Percentiles rank a stretch among this genome's conserved stretches.
Conservation (phyloP, 1,139 yeast species). For the Pneumocystis oryctolagi region DNA sequence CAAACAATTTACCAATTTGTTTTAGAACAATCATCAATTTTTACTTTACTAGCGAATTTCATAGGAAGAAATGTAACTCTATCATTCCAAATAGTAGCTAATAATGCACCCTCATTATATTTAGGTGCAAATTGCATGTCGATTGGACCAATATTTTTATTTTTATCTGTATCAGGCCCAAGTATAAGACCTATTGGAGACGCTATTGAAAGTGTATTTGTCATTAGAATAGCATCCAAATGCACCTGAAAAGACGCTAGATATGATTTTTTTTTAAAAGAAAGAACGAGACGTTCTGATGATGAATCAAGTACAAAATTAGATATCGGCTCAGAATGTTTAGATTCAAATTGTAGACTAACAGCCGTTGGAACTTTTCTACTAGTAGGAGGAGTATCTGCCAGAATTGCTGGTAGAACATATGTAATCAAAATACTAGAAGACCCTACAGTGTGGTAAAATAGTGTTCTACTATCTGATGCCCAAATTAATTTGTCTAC, state of each 20-base stretch:
- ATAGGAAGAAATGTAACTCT: neutral
- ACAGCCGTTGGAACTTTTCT: neutral
- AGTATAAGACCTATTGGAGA: neutral
- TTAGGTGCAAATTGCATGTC: neutral
- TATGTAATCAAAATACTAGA: neutral
- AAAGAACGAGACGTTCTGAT: neutral
- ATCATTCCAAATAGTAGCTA: neutral
- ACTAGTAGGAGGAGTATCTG: neutral
- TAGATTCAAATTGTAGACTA: neutral
- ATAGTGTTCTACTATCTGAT: neutral
- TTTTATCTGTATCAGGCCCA: neutral
- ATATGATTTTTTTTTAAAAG: neutral
- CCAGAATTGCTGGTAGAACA: neutral
- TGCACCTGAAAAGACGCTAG: neutral
- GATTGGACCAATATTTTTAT: neutral
- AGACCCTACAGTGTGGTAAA: neutral
- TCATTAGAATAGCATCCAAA: neutral
- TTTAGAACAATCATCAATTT: neutral
- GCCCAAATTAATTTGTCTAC: neutral
- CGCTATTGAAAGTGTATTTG: neutral
- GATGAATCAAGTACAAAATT: neutral
- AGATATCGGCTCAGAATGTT: neutral
- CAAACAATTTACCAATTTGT: neutral
- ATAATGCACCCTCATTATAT: neutral
- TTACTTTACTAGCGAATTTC: neutral